These are phyloP conservation scores for Elaeagnus macrophylla DNA, from an alignment of 306 rosid genomes.

Conservation along the genomic window DNA sequence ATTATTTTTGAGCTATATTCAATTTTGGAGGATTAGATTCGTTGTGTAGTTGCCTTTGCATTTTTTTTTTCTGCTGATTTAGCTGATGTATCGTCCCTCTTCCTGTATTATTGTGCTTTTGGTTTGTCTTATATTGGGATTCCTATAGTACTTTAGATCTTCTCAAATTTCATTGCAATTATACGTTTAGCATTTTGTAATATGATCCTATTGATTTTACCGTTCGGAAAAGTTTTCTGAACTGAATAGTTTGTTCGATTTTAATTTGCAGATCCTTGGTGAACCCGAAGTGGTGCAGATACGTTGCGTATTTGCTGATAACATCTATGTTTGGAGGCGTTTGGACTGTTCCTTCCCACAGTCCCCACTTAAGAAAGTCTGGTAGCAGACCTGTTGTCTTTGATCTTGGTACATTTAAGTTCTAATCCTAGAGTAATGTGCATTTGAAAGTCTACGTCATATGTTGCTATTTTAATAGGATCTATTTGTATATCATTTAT, in stretches of 20 bases:
- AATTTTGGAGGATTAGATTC: not conserved
- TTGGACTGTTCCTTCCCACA: slow-evolving; percentile 46
- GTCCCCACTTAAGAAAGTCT: slow-evolving; percentile 93
- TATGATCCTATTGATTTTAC: not conserved
- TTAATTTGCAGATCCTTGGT: slow-evolving; percentile 26
- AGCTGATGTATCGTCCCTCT: not conserved
- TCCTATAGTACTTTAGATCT: not conserved
- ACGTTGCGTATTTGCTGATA: slow-evolving; percentile 26
- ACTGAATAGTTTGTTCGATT: slow-evolving; percentile 14
- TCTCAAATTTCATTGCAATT: too few relatives aligned
- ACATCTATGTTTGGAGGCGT: slow-evolving; percentile 83
- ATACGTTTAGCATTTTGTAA: too few relatives aligned
- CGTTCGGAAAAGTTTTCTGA: not conserved
- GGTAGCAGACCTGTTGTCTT: slow-evolving; percentile 80
- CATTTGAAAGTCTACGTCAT: slow-evolving; percentile 1
- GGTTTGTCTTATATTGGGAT: not conserved
- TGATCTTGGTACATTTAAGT: slow-evolving; percentile 57
- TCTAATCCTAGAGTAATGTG: slow-evolving; percentile 1
- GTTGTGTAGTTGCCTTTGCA: not conserved
- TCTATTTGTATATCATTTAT: not conserved
- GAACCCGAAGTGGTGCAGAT: slow-evolving; percentile 15
- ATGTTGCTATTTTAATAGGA: not conserved
- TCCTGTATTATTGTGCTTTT: slow-evolving; percentile 1
- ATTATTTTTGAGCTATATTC: not conserved
- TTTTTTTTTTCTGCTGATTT: not conserved